Evolutionary conservation across 1,139 yeast species (phyloP), one percentile per base, ranked within the genome.

Genomic region (Saccharomycopsis crataegensis): DNA sequence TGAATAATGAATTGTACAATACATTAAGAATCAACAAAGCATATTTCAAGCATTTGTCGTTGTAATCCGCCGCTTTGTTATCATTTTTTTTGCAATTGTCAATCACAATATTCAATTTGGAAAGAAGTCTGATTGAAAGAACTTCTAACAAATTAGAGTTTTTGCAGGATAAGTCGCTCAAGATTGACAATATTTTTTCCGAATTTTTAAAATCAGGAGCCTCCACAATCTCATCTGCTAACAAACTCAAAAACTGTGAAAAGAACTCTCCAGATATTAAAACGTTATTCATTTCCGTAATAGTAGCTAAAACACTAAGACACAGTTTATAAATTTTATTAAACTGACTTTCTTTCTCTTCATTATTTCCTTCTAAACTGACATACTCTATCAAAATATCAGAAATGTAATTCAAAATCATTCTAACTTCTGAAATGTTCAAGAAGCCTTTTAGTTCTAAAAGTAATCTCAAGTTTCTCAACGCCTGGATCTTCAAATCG

Each of bases 361-460:
- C 73, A 46, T 70, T 72, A 38, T 34, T 16, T 9, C 32, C 36
- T 8, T 45, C 34, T 16, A 6, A 22, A 11, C 43, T 46, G 33
- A 54, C 42, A 32, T 43, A 37, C 7, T 71, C 68, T n/a, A 84
- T 64, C 8, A 86, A 70, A 28, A 82, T 76, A 46, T 83, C 89
- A 38, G 82, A 80, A 45, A 90, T 71, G 61, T 85, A 82, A 57
- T 82, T 88, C 37, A 86, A 78, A 8, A 88, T 70, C 53, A 86
- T 68, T 28, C 80, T 77, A 38, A 79, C 65, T 61, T 90, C 96
- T 50, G 78, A 78, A 1, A 63, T 61, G 9, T 67, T 67, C 47
- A 87, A 67, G 58, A 78, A 80, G 1, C 67, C 68, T 2, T 69
- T 65, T 60, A 83, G 69, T 41, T 70, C 70, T 31, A 79, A 69